Evolutionary conservation across 495 filamentous ascomycete genomes (phyloP).

Genomic region (Xylaria intraflava): DNA sequence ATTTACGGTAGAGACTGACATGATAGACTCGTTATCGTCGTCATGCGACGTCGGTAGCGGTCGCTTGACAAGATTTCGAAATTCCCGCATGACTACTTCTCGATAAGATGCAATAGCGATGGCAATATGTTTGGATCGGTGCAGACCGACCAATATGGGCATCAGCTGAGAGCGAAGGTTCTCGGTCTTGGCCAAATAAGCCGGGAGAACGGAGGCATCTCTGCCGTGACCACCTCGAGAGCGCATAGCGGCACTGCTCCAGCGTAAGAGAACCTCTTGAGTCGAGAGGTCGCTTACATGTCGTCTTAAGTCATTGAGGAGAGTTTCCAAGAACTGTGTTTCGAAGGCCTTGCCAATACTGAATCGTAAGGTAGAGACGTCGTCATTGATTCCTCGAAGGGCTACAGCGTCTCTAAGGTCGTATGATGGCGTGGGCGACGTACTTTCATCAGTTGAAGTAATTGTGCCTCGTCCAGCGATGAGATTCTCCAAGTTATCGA

Average conservation of each 20-base stretch:
- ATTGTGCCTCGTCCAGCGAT: slow-evolving; percentile 51
- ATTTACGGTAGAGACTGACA: slow-evolving; percentile 76
- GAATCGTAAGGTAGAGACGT: slow-evolving; percentile 64
- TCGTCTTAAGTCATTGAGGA: slow-evolving; percentile 71
- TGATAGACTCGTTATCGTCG: slow-evolving; percentile 85
- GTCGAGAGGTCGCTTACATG: slow-evolving; percentile 73
- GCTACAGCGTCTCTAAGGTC: slow-evolving; percentile 77
- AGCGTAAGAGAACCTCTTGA: slow-evolving; percentile 71
- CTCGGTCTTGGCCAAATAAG: slow-evolving; percentile 66
- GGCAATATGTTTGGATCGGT: slow-evolving; percentile 67
- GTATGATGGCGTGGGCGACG: slow-evolving; percentile 32
- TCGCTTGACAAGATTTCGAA: slow-evolving; percentile 76
- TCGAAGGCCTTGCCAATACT: slow-evolving; percentile 87
- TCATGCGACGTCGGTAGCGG: slow-evolving; percentile 86
- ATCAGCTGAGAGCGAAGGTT: slow-evolving; percentile 60
- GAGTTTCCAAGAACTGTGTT: slow-evolving; percentile 64
- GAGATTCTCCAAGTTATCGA: slow-evolving; percentile 70
- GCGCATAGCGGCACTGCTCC: slow-evolving; percentile 49
- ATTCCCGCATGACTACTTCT: slow-evolving; percentile 79
- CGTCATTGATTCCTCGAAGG: slow-evolving; percentile 69
- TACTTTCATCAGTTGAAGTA: slow-evolving; percentile 26
- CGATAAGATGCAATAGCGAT: slow-evolving; percentile 79
- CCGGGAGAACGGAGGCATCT: slow-evolving; percentile 58
- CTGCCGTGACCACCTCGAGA: slow-evolving; percentile 58
- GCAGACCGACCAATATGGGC: slow-evolving; percentile 66